Evolutionary conservation across 2,329 filamentous ascomycete species (phyloP), one percentile per base, ranked within the genome.

Genomic region (Sclerotinia trifoliorum): DNA sequence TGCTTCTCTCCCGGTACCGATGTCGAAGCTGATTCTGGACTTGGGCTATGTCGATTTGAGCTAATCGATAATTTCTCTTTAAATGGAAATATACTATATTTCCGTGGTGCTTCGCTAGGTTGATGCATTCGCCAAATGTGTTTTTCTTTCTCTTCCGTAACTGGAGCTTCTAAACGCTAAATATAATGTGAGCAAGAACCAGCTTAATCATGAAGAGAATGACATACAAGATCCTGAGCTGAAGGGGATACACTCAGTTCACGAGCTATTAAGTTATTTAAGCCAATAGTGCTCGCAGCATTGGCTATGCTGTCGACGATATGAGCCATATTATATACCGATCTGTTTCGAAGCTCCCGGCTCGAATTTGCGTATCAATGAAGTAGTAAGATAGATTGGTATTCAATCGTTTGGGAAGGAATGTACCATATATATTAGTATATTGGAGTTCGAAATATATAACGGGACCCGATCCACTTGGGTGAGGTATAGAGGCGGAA

Each of bases 71-170:
- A 63, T 69, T 76, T 78, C 19, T 77, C 74, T 73, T 82, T 85
- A 80, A 74, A 80, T 83, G 69, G 86, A 83, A 89, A 89, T 52
- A 88, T 80, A 75, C 88, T 86, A 72, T 89, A 88, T 78, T 85
- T 88, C 68, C 83, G 82, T 42, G 65, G 48, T 8, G 71, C 60
- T 68, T 79, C 76, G 56, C 85, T 83, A 15, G 83, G 77, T 70
- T 86, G 84, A 71, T 85, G 82, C 84, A 88, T 87, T 75, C 85
- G 86, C 85, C 84, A 86, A 60, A 81, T 76, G 73, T 82, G 84
- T 78, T 84, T 86, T 69, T 85, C 83, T 65, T 81, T 74, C 44
- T 77, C 74, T 26, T 75, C 71, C 55, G 56, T 63, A 11, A 51
- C 57, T 55, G 71, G 49, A 35, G 35, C 49, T 62, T 73, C 71